Evolutionary conservation across 495 filamentous ascomycete genomes (phyloP).

Genomic region (Cudoniella acicularis): DNA sequence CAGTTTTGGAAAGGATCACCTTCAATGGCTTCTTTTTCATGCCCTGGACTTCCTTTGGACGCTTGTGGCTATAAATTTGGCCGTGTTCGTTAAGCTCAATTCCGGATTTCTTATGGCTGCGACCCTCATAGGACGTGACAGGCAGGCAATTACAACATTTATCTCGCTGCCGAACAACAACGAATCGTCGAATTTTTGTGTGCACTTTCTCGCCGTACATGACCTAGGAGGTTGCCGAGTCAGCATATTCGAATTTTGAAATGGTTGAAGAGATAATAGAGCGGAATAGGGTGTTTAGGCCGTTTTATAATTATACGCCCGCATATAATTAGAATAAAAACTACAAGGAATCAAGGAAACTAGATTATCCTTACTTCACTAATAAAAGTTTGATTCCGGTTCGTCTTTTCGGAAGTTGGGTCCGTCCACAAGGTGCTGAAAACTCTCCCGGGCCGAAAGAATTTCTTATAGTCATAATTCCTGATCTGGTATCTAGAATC

Average conservation of each 20-base stretch:
- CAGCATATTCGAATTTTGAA: too few relatives aligned
- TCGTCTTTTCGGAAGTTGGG: neutral
- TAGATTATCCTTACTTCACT: neutral
- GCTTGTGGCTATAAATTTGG: conserved; percentile 16
- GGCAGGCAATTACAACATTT: conserved; percentile 15
- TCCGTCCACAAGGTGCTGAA: conserved; percentile 24
- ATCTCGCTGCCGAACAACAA: conserved; percentile 16
- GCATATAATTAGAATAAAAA: too few relatives aligned
- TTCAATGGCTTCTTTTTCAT: conserved; percentile 7
- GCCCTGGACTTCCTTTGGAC: neutral
- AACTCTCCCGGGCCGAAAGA: conserved; percentile 17
- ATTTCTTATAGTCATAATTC: conserved; percentile 17
- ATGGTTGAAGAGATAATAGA: too few relatives aligned
- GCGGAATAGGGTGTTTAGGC: too few relatives aligned
- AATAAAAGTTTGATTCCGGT: conserved; percentile 8
- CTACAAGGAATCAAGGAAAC: neutral
- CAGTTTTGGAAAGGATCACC: conserved; percentile 7
- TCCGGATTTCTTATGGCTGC: conserved; percentile 6
- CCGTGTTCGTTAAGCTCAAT: conserved; percentile 19
- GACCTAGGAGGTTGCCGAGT: too few relatives aligned
- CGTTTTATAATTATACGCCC: too few relatives aligned
- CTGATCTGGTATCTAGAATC: conserved; percentile 14
- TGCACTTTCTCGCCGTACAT: conserved; percentile 12
- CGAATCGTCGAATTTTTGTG: conserved; percentile 22
- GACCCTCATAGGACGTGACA: conserved; percentile 14